These are phyloP conservation scores for Musa schizocarpa DNA, from an alignment of 176 grass and related monocot species.

Conservation along the genomic window DNA sequence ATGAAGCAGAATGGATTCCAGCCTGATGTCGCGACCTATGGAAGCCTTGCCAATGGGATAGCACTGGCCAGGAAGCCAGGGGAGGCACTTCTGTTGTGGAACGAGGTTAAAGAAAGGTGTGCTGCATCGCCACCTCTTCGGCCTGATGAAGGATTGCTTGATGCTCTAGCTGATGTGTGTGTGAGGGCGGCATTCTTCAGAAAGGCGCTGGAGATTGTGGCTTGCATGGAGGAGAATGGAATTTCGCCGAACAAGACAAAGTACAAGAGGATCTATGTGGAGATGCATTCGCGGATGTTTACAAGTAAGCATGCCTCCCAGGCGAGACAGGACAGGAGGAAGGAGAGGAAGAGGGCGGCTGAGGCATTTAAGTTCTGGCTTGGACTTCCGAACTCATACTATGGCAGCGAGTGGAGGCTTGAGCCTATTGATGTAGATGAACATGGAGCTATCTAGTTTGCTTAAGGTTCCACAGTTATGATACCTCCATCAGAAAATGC, in stretches of 20 bases:
- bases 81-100: constrained; percentile 84
- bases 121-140: constrained; percentile 25
- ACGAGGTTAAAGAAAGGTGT: constrained; percentile 64
- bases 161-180: constrained; percentile 72
- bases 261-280: constrained; percentile 89
- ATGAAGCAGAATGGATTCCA: constrained; percentile 51
- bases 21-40: constrained; percentile 64
- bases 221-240: constrained; percentile 88
- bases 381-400: constrained; percentile 83
- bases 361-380: constrained; percentile 99
- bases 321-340: constrained; percentile 58
- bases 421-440: constrained; percentile 26
- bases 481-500: too few species aligned
- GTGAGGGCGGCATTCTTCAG: constrained; percentile 73
- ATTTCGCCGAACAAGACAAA: constrained; percentile 80
- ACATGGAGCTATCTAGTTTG: background rate
- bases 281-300: constrained; percentile 92
- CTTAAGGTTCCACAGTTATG: too few species aligned
- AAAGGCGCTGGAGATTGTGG: constrained; percentile 94
- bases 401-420: constrained; percentile 62
- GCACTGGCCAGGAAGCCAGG: constrained; percentile 51
- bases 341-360: constrained; percentile 54
- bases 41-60: constrained; percentile 69
- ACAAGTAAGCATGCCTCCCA: constrained; percentile 87
- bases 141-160: constrained; percentile 64